These are phyloP conservation scores for Kuraishia piskuri DNA, from an alignment of 805 yeast species.

Conservation along the genomic window DNA sequence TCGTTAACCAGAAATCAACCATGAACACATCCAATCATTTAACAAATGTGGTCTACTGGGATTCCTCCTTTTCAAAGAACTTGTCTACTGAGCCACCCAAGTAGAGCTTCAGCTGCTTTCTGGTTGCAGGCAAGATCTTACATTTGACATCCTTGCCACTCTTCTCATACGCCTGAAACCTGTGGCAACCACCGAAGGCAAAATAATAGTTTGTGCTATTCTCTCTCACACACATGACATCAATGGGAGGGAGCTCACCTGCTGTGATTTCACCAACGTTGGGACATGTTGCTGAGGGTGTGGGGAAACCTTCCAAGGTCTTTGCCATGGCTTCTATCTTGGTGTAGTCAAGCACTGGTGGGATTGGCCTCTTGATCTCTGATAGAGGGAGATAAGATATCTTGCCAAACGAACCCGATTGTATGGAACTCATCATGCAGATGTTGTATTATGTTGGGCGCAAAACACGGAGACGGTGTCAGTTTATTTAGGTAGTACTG, in stretches of 20 bases:
- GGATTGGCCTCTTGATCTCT: constrained; percentile 71
- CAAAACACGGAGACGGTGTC: no score
- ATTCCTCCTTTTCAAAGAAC: constrained; percentile 24
- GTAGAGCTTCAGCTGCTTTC: constrained; percentile 56
- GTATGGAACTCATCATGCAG: constrained; percentile 25
- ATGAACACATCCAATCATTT: no score
- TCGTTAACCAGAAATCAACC: neutral
- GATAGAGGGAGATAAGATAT: constrained; percentile 55
- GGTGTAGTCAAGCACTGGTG: constrained; percentile 68
- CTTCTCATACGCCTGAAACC: constrained; percentile 79
- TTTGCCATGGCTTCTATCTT: constrained; percentile 78
- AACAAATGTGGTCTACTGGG: neutral
- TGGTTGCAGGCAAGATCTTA: constrained; percentile 68
- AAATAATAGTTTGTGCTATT: constrained; percentile 56
- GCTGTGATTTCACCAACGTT: constrained; percentile 34
- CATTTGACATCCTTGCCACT: constrained; percentile 45
- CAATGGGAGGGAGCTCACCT: constrained; percentile 78
- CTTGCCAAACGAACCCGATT: constrained; percentile 45
- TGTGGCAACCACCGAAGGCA: constrained; percentile 88
- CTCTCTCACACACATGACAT: constrained; percentile 61
- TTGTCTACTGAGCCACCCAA: constrained; percentile 61
- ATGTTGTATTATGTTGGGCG: no score
- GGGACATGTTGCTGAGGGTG: constrained; percentile 50
- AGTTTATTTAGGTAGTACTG: no score
- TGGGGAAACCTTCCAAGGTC: constrained; percentile 56